Base-by-base conservation (phyloP, 108 stramenopile species). In the Fistulifera solaris region DNA sequence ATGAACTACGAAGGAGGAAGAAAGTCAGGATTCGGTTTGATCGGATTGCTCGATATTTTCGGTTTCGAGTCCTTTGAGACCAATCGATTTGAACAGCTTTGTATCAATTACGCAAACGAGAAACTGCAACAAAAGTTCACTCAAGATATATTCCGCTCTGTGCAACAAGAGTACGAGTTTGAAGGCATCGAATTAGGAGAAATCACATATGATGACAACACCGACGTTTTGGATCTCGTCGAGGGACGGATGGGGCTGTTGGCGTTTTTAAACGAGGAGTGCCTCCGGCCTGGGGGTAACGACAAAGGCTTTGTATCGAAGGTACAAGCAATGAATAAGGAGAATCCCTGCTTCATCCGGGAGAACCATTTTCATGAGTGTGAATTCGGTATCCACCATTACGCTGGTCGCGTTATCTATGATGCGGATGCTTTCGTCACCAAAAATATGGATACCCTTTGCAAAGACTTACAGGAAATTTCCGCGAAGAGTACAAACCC, bases 31-130 rank as follows among this genome's bases (percentile, higher is more conserved):
- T 76, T 69, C 39, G 82, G 73, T 48, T 77, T 76, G 54, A 95
- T 97, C 59, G 98, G 96, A 42, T 67, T 99, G 18, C 73, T 98
- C 14, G 96, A 97, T 66, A 97, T 99, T 60, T 97, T 96, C 67
- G 98, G 95, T 6, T 99, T 96, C 55, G 98, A 99, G 64, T 85
- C 87, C 25, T 94, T 94, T 56, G 72, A 79, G 51, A 68, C 78
- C 6, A 93, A 95, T 46, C 62, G 83, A 17, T 95, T 92, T 52
- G 94, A 90, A 58, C 88, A 94, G 52, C 70, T 96, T 8, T 91
- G 87, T 48, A 96, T 96, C 75, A 96, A 96, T 54, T 96, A 94
- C 63, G 80, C 87, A 42, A 96, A 96, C 46, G 95, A 96, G 61
- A 92, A 85, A 52, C 66, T 96, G 38, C 90, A 96, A 62, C 88